Percentiles rank a stretch among this genome's conserved stretches.
Evolutionary conservation across 345 rosid genomes (phyloP).

Genomic region (Citrus maxima): DNA sequence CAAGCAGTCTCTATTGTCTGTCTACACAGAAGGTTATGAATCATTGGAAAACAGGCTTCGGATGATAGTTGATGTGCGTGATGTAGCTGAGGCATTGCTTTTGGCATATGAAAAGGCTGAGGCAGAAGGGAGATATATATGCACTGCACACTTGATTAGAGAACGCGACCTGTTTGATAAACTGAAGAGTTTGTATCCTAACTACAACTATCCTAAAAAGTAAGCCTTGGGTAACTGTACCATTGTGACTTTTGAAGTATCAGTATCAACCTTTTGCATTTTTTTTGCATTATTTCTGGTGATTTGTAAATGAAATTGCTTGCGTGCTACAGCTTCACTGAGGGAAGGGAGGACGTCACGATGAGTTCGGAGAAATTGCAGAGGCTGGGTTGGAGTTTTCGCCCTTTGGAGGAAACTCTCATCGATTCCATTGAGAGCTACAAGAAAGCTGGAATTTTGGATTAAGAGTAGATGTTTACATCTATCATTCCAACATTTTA

Average conservation of each 20-base stretch:
- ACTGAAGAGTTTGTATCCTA: slow-evolving; percentile 51
- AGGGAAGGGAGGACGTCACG: background rate
- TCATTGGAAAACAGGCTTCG: slow-evolving; percentile 32
- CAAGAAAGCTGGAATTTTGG: slow-evolving; percentile 40
- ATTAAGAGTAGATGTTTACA: slow-evolving; percentile 23
- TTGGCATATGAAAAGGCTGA: slow-evolving; percentile 50
- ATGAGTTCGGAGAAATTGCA: slow-evolving; percentile 40
- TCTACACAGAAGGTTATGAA: slow-evolving; percentile 36
- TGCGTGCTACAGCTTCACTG: background rate
- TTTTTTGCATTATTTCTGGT: background rate
- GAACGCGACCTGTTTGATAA: slow-evolving; percentile 35
- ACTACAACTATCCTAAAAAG: slow-evolving; percentile 52
- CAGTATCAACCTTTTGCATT: background rate
- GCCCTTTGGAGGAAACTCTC: slow-evolving; percentile 60
- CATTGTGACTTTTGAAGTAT: background rate
- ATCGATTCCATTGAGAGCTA: slow-evolving; percentile 57
- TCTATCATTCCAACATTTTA: slow-evolving; percentile 22
- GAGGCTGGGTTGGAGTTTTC: slow-evolving; percentile 51
- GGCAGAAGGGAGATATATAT: slow-evolving; percentile 55
- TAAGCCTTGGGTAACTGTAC: slow-evolving; percentile 12
- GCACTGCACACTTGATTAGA: slow-evolving; percentile 27
- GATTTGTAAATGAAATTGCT: background rate
- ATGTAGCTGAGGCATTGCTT: slow-evolving; percentile 37
- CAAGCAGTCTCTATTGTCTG: background rate
- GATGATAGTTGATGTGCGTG: slow-evolving; percentile 32